These are phyloP conservation scores for Lunularia cruciata DNA, from an alignment of 225 moss, liverwort and hornwort species.

Conservation along the genomic window DNA sequence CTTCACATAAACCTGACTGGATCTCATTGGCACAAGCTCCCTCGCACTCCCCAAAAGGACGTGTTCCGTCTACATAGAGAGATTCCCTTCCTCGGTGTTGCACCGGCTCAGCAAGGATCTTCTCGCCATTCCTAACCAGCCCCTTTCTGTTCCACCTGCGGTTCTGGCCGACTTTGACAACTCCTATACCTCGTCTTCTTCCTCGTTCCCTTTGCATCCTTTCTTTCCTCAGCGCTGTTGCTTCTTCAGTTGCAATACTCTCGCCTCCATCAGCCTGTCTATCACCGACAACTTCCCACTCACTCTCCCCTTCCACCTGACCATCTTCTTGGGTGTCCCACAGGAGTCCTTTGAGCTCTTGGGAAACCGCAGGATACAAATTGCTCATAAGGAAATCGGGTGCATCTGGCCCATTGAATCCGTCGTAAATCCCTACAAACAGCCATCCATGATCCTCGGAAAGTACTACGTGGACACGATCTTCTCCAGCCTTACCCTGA, in stretches of 20 bases:
- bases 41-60: conserved; percentile 17
- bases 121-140: conserved; percentile 16
- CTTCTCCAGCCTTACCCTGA: conserved; percentile 97
- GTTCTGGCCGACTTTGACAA: conserved; percentile 14
- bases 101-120: neutral
- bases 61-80: conserved; percentile 22
- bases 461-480: conserved; percentile 94
- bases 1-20: conserved; percentile 3
- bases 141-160: conserved; percentile 13
- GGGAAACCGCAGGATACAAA: conserved; percentile 80
- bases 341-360: conserved; percentile 82
- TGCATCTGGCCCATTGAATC: conserved; percentile 94
- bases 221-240: neutral
- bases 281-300: conserved; percentile 30
- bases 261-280: conserved; percentile 38
- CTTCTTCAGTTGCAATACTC: neutral
- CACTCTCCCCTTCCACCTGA: conserved; percentile 23
- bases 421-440: conserved; percentile 96
- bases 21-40: conserved; percentile 29
- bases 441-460: conserved; percentile 99
- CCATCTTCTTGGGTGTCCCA: conserved; percentile 70
- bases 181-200: conserved; percentile 23
- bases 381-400: conserved; percentile 99
- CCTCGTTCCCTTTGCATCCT: conserved; percentile 12
- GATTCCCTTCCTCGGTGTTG: conserved; percentile 9